Base-by-base conservation (phyloP, 129 eudicot genomes). In the Escallonia rubra region DNA sequence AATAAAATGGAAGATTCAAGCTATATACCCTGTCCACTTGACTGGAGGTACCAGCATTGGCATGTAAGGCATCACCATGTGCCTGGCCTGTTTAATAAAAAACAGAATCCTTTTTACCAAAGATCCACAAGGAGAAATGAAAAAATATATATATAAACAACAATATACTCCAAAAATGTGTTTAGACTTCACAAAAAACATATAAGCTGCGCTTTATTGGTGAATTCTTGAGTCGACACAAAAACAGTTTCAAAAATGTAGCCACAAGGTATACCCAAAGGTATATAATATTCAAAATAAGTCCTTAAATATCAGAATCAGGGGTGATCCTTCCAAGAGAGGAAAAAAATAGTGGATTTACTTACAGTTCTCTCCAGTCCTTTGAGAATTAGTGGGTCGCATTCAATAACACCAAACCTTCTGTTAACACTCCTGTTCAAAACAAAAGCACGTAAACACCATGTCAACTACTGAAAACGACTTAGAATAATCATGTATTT, bases 41-140 rank as follows among this genome's bases (percentile, higher is more conserved):
- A 82, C 86, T 71, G 98, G 98, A 75, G 89, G 98, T 63, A 92
- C 91, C 77, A 92, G 76, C 98, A 92, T 92, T 60, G 98, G 98
- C 96, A 92, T 92, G 69, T 92, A 92, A 68, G 96, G 96, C 47
- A 88, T 88, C 50, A 92, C 87, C 91, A 92, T 81, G 72, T 92
- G 98, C 80, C 86, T 81, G 64, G 93, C 91, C 97, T 91, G 90
- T 69, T 67, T 41, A 23, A 23, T 9, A 61, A 69, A 46, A 64
- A 69, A 42, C 70, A 50, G 3, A 12, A 11, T 12, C 6, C 50
- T 46, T 46, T 46, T 3, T n/a, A 23, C 34, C 34, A 23, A 23
- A 23, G 34, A 23, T 23, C 34, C 34, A 23, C 34, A 23, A 23
- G 34, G 34, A 23, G 34, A 23, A 23, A 23, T 23, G 34, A 23